Conservation (phyloP, 2,329 filamentous ascomycete species). For the Thelonectria olida region DNA sequence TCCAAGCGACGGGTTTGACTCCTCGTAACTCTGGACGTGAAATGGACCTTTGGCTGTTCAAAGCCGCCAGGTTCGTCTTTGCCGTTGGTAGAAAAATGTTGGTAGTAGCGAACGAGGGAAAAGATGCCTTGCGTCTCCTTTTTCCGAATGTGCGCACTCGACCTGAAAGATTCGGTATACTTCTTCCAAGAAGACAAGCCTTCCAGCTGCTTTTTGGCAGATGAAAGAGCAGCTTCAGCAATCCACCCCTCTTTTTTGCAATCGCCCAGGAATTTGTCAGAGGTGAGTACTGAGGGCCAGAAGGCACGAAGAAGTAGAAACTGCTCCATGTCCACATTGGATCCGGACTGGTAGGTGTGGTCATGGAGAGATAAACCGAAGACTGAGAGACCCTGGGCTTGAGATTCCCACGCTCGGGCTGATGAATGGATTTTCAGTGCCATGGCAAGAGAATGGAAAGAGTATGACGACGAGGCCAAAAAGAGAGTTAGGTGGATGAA, state of each 20-base stretch:
- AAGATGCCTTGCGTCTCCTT: background rate
- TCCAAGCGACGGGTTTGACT: no score
- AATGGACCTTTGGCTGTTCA: background rate
- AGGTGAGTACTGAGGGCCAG: background rate
- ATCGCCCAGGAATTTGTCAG: background rate
- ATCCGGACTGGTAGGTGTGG: background rate
- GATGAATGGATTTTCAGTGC: no score
- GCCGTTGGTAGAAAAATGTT: background rate
- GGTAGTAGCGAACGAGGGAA: background rate
- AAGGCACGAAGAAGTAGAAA: background rate
- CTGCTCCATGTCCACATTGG: background rate
- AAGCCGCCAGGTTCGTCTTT: background rate
- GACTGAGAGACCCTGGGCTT: background rate
- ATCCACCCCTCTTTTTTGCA: background rate
- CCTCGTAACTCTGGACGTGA: background rate
- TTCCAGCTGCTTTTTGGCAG: background rate
- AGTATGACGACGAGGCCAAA: no score
- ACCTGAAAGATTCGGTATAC: background rate
- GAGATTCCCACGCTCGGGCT: no score
- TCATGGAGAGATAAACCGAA: conserved; percentile 59
- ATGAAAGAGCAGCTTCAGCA: background rate
- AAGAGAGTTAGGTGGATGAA: no score
- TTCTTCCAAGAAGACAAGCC: background rate
- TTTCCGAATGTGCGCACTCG: background rate
- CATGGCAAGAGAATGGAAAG: no score